phyloP scores from a whole-genome alignment of 257 asterid genomes.

The Capsicum pubescens region DNA sequence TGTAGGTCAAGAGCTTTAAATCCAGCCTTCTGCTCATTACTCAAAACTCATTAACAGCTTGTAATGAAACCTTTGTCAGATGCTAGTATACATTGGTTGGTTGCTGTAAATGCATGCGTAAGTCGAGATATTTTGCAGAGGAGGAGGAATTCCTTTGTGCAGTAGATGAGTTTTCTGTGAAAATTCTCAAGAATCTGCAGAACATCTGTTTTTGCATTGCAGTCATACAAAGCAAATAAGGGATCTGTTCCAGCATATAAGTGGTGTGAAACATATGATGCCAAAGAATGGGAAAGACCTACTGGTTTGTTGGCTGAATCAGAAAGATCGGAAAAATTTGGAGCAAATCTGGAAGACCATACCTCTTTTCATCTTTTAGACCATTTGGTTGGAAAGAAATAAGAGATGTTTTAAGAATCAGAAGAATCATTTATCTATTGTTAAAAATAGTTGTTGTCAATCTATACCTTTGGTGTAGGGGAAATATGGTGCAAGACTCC shows the following conservation, averaged over 20 bases:
- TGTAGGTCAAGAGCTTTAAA: not conserved
- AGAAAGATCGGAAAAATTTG: not conserved
- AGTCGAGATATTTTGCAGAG: not conserved
- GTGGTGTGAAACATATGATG: not conserved
- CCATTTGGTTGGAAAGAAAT: not conserved
- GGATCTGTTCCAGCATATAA: not conserved
- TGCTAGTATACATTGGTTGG: not conserved
- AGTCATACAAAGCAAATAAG: not conserved
- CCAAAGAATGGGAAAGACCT: slow-evolving; percentile 14
- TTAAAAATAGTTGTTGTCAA: not conserved
- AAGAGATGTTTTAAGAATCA: not conserved
- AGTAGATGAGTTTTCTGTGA: not conserved
- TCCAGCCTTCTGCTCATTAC: slow-evolving; percentile 1
- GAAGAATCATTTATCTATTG: not conserved
- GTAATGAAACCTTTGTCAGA: not conserved
- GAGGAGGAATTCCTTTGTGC: not conserved
- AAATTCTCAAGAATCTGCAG: slow-evolving; percentile 4
- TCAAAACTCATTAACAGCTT: not conserved
- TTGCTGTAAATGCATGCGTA: slow-evolving; percentile 3
- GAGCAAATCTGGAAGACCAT: not conserved
- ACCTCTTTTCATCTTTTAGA: not conserved
- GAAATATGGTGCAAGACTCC: not conserved
- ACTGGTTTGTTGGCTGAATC: not conserved
- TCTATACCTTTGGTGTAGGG: not conserved
- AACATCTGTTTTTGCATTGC: not conserved